Base-by-base conservation (phyloP, 1,284 basidiomycete genomes). In the Fistulina hepatica region DNA sequence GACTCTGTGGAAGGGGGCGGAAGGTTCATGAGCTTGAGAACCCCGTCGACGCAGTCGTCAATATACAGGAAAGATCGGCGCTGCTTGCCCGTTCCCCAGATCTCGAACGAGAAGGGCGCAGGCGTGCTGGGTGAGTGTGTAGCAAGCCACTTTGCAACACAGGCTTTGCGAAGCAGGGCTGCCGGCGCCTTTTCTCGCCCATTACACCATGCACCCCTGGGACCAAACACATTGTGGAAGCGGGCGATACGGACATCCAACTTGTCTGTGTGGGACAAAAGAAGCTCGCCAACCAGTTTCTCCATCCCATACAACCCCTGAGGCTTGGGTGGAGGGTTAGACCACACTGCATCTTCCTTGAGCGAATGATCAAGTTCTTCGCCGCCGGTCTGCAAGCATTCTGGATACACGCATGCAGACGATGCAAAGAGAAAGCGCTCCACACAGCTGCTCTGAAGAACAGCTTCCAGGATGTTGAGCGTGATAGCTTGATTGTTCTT, bases 111-210 rank as follows among this genome's bases (percentile, higher is more conserved):
- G n/a, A n/a, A n/a, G n/a, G n/a, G n/a, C 2, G 45, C 23, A 3
- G 41, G 30, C 2, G 26, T 13, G 11, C 16, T 27, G 8, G 38
- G 26, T 4, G 35, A 16, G 5, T 44, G 40, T 20, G 43, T 31
- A 10, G 48, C 42, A 16, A 58, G 34, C 28, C 54, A 51, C 23
- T 52, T 53, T 0, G 62, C 63, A 12, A 67, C 22, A 13, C 15
- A 31, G 2, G 70, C 69, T 44, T 76, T 76, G 6, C 73, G 65
- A 12, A 73, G 52, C 40, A 77, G 46, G 0, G 75, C 72, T 4
- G 74, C 74, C 0, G 73, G 74, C 2, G 56, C 73, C 47, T 76
- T 77, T 53, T 77, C 74, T 10, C 63, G 61, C 0, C 75, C 75
- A 25, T 64, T 58, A 35, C 49, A 54, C 71, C 71, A 76, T 3